Conservation (phyloP, 164 flowering plant genomes). For the Nymphaea colorata region DNA sequence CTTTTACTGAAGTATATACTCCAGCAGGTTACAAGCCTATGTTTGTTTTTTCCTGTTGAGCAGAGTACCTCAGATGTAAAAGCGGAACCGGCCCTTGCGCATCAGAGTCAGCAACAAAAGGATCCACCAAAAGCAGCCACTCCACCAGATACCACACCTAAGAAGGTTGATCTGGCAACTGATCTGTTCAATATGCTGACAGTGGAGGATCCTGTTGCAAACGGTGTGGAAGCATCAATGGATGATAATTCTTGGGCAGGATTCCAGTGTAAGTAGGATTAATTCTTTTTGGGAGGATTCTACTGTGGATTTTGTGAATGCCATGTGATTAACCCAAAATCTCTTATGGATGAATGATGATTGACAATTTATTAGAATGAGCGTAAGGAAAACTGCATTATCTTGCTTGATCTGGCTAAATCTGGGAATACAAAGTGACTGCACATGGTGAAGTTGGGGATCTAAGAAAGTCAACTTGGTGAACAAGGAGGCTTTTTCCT, state of each 20-base stretch:
- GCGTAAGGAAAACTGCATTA: too few relatives aligned
- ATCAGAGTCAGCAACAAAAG: conserved; percentile 25
- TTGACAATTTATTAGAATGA: too few relatives aligned
- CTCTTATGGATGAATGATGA: too few relatives aligned
- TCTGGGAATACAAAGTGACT: too few relatives aligned
- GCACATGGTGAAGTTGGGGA: too few relatives aligned
- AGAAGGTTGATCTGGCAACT: conserved; percentile 71
- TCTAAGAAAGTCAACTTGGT: too few relatives aligned
- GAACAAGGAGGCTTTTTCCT: too few relatives aligned
- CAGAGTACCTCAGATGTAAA: conserved; percentile 34
- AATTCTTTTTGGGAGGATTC: neutral
- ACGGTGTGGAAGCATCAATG: conserved; percentile 34
- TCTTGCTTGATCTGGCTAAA: too few relatives aligned
- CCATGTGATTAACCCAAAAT: too few relatives aligned
- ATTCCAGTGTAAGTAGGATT: conserved; percentile 60
- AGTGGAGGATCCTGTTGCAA: conserved; percentile 54
- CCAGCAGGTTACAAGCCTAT: too few relatives aligned
- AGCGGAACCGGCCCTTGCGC: conserved; percentile 21
- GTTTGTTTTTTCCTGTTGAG: neutral
- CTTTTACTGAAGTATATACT: too few relatives aligned
- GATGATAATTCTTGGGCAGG: conserved; percentile 88
- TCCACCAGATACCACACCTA: conserved; percentile 26
- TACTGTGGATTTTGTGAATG: too few relatives aligned
- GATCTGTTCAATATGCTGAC: conserved; percentile 93
- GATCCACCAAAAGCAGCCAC: conserved; percentile 9